These are phyloP conservation scores for Trametes gibbosa DNA, from an alignment of 768 basidiomycete genomes.

Conservation along the genomic window DNA sequence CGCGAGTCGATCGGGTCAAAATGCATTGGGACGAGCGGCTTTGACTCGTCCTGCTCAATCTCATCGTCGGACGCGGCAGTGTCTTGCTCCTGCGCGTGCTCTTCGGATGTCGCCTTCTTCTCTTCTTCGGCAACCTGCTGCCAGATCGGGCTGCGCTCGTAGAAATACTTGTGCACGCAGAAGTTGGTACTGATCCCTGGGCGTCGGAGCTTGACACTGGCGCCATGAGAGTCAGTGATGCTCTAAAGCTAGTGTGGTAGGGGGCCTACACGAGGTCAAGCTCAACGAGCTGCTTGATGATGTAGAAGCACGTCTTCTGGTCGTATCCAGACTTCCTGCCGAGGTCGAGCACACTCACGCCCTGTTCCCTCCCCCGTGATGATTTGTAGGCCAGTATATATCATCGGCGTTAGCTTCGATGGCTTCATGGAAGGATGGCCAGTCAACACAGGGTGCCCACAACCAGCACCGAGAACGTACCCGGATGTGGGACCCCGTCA, in stretches of 20 bases:
- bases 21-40: slow-evolving; percentile 32
- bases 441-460: not conserved
- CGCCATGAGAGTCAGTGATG: not conserved
- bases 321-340: slow-evolving; percentile 80
- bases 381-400: slow-evolving; percentile 80
- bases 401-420: slow-evolving; percentile 78
- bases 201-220: slow-evolving; percentile 69
- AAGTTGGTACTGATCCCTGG: slow-evolving; percentile 76
- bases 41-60: slow-evolving; percentile 18
- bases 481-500: slow-evolving; percentile 83
- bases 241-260: not conserved
- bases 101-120: slow-evolving; percentile 41
- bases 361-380: slow-evolving; percentile 77
- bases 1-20: slow-evolving; percentile 78
- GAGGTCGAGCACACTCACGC: slow-evolving; percentile 75
- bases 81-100: slow-evolving; percentile 32
- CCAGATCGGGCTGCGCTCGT: slow-evolving; percentile 74
- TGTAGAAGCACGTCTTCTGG: slow-evolving; percentile 87
- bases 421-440: slow-evolving; percentile 42
- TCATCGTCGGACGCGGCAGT: slow-evolving; percentile 22
- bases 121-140: slow-evolving; percentile 73
- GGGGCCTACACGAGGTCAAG: slow-evolving; percentile 66
- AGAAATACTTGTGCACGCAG: slow-evolving; percentile 82
- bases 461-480: slow-evolving; percentile 41
- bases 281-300: slow-evolving; percentile 71